Evolutionary conservation across 345 rosid species (phyloP).

Genomic region (Eucalyptus cloeziana): DNA sequence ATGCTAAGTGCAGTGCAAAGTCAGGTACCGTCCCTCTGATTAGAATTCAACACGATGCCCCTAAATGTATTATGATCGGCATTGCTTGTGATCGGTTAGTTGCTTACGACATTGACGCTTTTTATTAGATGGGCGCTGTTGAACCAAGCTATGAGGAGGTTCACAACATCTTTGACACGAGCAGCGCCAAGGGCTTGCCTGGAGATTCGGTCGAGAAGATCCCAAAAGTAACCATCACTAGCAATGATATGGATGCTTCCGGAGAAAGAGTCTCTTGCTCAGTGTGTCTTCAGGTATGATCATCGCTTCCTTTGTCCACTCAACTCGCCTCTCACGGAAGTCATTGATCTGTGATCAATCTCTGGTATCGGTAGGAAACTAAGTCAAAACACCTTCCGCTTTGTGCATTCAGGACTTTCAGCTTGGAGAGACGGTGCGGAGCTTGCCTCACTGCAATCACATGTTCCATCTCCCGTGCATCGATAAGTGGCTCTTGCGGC

Average conservation of each 20-base stretch:
- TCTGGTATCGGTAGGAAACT: background rate
- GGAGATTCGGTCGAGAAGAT: constrained; percentile 75
- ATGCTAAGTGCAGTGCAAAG: constrained; percentile 99
- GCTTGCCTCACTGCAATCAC: constrained; percentile 96
- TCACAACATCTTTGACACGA: constrained; percentile 78
- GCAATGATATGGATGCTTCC: constrained; percentile 51
- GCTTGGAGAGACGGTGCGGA: constrained; percentile 79
- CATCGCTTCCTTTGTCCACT: background rate
- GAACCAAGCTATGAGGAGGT: constrained; percentile 71
- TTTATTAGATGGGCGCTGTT: constrained; percentile 82
- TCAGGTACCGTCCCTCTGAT: constrained; percentile 42
- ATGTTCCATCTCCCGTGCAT: constrained; percentile 96
- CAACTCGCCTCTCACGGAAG: background rate
- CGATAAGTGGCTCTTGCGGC: constrained; percentile 84
- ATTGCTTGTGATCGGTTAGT: background rate
- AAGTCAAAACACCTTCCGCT: background rate
- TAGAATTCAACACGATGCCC: background rate
- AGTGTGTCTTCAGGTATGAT: constrained; percentile 90
- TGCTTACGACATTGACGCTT: background rate
- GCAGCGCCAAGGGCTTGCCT: constrained; percentile 63
- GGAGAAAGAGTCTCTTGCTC: constrained; percentile 83
- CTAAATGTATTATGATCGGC: background rate
- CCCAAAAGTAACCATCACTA: constrained; percentile 68
- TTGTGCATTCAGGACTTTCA: constrained; percentile 69
- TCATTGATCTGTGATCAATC: background rate